Evolutionary conservation across 2,329 filamentous ascomycete genomes (phyloP), one percentile per base, ranked within the genome.

Genomic region (Lachnellula hyalina): DNA sequence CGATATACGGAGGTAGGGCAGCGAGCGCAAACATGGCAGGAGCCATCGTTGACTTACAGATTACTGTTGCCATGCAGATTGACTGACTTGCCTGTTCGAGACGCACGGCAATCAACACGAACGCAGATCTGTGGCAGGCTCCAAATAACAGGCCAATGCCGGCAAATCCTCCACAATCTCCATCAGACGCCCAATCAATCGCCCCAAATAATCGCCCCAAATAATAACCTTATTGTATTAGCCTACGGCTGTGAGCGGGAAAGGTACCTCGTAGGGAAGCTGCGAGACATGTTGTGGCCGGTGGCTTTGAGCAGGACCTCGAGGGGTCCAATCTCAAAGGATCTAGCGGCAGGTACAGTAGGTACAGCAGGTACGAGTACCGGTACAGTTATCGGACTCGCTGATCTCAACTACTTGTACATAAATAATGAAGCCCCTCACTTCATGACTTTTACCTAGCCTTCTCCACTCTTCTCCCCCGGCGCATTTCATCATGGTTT

Each of bases 401-500:
- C 17, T 32, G 23, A 51, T 44, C 46, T 47, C 38, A 23, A 38
- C n/a, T 32, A 32, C 8, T 32, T 9, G 25, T 38, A 42, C 25
- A 40, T 28, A 53, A 49, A 49, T 45, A 50, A 40, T 47, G 52
- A 50, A 45, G 50, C 9, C 23, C 41, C 47, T 32, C 23, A 40
- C 8, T 40, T 36, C 14, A 19, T 4, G 19, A 25, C 38, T 6
- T 54, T 41, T 19, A 44, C 28, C 28, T 9, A 32, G 28, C 17
- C 35, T 25, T 34, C 19, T 36, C 32, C 17, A 17, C 38, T 40
- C 25, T 45, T 36, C 40, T 8, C 47, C 15, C 12, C 36, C 25
- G 41, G 49, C 9, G 11, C 19, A 19, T 15, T 34, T 21, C 12
- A 54, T 54, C 49, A 61, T 61, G 59, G 48, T 54, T 51, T 49